Base-by-base conservation (phyloP, 495 filamentous ascomycete genomes). In the Chaetomium cochliodes region DNA sequence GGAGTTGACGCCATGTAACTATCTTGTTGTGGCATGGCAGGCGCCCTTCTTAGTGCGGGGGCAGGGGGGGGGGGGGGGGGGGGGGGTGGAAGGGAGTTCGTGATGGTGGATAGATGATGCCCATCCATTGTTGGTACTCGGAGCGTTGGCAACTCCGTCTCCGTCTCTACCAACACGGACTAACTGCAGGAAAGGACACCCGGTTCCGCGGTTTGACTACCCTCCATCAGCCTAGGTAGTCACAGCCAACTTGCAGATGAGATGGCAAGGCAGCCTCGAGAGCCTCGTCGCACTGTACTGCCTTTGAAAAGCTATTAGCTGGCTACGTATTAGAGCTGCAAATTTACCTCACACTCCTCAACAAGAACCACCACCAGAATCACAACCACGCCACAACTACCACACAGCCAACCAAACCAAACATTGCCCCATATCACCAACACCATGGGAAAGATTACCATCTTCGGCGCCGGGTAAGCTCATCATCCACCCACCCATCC, bases 381-480 rank as follows among this genome's bases (percentile, higher is more conserved):
- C 5, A 44, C 9, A 15, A 18, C 13, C 8, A 46, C 41, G 13
- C 41, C 8, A 46, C 25, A 12, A 6, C 33, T 37, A 37, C 42
- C 41, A 22, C 2, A 2, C 23, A 47, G n/a, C 51, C 41, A 28
- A 23, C 1, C 22, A 2, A 28, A 23, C 53, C 55, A 46, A 56
- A 3, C n/a, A 6, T 5, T 28, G 55, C n/a, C 46, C 12, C 37
- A 41, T 37, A 53, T 16, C 11, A 44, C 41, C 41, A 44, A 15
- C 13, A 44, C 41, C 41, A 65, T 66, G 58, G 26, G 59, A 26
- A 63, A 61, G 25, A 57, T 69, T 41, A 69, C 67, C 25, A 69
- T 69, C 42, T 28, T 69, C 55, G 67, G 67, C 41, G 64, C 63
- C 39, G 67, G 67, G 67, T 69, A 68, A 50, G 2, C 44, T 30